Evolutionary conservation across 2,329 filamentous ascomycete species (phyloP).

Genomic region (Coniochaeta sp.): DNA sequence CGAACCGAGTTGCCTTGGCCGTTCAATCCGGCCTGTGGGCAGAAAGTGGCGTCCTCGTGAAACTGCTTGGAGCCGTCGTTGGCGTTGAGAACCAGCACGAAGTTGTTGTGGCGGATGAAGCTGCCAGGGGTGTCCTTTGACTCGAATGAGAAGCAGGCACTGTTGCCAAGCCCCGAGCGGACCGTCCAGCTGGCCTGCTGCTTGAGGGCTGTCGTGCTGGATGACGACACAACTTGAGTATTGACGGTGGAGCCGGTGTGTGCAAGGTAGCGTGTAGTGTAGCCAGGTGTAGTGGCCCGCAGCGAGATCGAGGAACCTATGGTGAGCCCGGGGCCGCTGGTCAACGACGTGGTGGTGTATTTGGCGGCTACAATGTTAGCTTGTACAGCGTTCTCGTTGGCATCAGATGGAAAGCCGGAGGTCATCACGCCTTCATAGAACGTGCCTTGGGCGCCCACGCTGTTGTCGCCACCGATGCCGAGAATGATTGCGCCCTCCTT

Average conservation of each 20-base stretch:
- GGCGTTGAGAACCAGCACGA: constrained; percentile 37
- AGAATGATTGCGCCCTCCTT: constrained; percentile 60
- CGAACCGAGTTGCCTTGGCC: constrained; percentile 44
- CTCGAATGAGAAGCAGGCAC: constrained; percentile 54
- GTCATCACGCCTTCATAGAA: constrained; percentile 62
- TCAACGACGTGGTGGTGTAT: constrained; percentile 41
- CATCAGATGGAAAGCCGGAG: constrained; percentile 50
- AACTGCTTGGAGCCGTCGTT: constrained; percentile 50
- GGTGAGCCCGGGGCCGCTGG: constrained; percentile 35
- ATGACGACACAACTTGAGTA: constrained; percentile 45
- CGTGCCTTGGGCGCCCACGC: constrained; percentile 49
- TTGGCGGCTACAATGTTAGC: constrained; percentile 51
- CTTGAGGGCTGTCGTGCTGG: constrained; percentile 40
- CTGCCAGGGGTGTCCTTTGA: constrained; percentile 48
- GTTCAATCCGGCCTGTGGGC: constrained; percentile 41
- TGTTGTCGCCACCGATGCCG: constrained; percentile 61
- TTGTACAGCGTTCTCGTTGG: constrained; percentile 49
- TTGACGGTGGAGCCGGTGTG: constrained; percentile 43
- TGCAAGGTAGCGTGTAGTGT: constrained; percentile 44
- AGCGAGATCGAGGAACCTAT: constrained; percentile 18
- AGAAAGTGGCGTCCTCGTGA: constrained; percentile 56
- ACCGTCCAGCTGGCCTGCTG: constrained; percentile 45
- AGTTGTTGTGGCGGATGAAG: constrained; percentile 50
- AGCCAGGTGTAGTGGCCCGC: constrained; percentile 47
- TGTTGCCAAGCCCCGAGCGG: constrained; percentile 46